Percentiles rank a stretch among this genome's conserved stretches.
phyloP scores from a whole-genome alignment of 2,329 filamentous ascomycete species.

The Colletotrichum melonis region DNA sequence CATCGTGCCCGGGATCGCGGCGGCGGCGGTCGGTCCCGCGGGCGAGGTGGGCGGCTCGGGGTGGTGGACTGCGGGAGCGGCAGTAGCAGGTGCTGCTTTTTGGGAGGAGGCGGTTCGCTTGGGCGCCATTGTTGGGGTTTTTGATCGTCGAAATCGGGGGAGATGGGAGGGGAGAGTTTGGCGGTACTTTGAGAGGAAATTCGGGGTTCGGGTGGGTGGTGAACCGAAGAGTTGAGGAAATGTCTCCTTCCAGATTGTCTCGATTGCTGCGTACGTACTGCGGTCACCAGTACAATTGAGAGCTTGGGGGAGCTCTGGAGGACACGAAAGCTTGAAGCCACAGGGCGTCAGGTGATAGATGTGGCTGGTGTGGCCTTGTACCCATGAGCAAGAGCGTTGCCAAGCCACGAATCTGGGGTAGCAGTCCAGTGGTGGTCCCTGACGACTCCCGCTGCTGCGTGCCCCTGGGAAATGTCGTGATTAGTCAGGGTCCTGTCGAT shows the following conservation, averaged over 20 bases:
- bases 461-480: background rate
- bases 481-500: conserved; percentile 29
- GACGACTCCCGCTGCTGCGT: background rate
- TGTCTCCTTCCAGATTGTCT: conserved; percentile 22
- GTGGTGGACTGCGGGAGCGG: conserved; percentile 29
- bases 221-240: conserved; percentile 4
- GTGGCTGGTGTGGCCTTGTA: conserved; percentile 19
- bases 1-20: conserved; percentile 36
- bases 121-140: conserved; percentile 56
- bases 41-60: conserved; percentile 37
- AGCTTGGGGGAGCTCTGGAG: conserved; percentile 38
- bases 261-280: conserved; percentile 4
- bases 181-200: conserved; percentile 6
- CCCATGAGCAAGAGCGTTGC: background rate
- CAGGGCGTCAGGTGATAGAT: conserved; percentile 20
- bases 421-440: conserved; percentile 6
- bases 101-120: conserved; percentile 54
- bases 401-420: conserved; percentile 34
- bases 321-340: conserved; percentile 49
- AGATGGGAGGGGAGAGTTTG: conserved; percentile 9
- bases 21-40: conserved; percentile 32
- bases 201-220: background rate
- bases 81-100: background rate
- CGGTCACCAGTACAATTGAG: conserved; percentile 11
- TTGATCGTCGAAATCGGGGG: background rate